Evolutionary conservation across 805 yeast genomes (phyloP).

Genomic region (Pichia rugopelliculosa): DNA sequence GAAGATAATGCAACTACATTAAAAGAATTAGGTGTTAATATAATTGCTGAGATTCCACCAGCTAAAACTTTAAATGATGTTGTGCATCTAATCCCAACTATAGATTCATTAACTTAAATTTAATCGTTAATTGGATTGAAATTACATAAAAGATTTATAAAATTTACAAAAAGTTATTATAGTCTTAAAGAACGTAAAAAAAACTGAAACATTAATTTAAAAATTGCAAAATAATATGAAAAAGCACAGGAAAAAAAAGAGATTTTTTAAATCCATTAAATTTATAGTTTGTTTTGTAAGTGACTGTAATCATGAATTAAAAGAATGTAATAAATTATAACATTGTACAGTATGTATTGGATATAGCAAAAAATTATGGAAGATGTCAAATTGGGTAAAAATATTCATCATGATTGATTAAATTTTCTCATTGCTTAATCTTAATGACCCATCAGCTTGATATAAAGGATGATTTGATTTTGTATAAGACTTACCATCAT

Average conservation of each 20-base stretch:
- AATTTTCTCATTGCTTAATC: constrained; percentile 10
- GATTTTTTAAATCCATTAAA: background rate
- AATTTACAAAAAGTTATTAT: background rate
- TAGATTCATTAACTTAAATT: background rate
- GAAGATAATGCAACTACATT: constrained; percentile 5
- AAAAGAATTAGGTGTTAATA: constrained; percentile 4
- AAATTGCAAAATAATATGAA: background rate
- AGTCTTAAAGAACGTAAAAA: background rate
- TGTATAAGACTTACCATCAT: constrained; percentile 70
- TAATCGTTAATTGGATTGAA: background rate
- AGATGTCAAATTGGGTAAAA: too few relatives aligned
- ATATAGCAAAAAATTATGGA: background rate
- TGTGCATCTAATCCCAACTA: background rate
- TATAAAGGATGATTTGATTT: constrained; percentile 56
- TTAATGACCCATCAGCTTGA: constrained; percentile 35
- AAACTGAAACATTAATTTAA: background rate
- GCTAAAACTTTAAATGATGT: constrained; percentile 1
- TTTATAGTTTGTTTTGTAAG: too few relatives aligned
- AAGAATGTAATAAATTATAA: background rate
- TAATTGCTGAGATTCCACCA: constrained; percentile 6
- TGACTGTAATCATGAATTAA: background rate
- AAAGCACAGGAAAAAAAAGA: background rate
- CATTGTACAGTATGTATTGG: background rate
- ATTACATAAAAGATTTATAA: background rate
- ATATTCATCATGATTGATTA: background rate